phyloP scores from a whole-genome alignment of 352 stramenopile species.

The Globisporangium apiculatum region DNA sequence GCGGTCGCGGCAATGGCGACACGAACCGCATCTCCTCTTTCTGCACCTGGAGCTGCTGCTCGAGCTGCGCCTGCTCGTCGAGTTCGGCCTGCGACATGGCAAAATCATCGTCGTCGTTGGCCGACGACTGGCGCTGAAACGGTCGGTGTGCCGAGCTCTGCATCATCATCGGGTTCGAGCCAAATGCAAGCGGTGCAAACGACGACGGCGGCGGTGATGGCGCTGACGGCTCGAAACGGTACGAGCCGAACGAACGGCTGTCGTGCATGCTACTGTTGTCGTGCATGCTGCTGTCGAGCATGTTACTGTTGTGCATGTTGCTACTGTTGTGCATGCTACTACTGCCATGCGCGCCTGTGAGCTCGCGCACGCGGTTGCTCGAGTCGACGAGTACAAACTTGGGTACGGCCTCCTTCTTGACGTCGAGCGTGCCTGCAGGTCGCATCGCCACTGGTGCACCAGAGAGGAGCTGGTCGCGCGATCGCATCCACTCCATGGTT shows the following conservation, averaged over 20 bases:
- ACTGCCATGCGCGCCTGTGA: conserved; percentile 31
- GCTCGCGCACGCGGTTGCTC: conserved; percentile 65
- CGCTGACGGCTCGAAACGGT: background rate
- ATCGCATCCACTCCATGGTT: conserved; percentile 54
- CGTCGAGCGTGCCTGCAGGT: conserved; percentile 5
- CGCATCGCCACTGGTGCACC: conserved; percentile 15
- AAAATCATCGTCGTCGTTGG: conserved; percentile 20
- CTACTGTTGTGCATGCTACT: background rate
- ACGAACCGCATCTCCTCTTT: conserved; percentile 79
- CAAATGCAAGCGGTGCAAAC: conserved; percentile 7
- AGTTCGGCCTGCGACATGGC: conserved; percentile 40
- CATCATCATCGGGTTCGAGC: conserved; percentile 17
- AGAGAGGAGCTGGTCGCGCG: conserved; percentile 30
- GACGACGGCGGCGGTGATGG: background rate
- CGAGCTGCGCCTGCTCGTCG: conserved; percentile 58
- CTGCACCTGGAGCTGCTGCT: conserved; percentile 68
- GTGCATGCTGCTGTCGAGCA: no score
- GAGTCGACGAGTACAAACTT: conserved; percentile 68
- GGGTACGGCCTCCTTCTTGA: conserved; percentile 22
- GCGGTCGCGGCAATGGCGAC: conserved; percentile 35
- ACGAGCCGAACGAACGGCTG: no score
- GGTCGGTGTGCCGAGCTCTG: conserved; percentile 9
- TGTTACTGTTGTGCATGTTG: no score
- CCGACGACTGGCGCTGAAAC: background rate
- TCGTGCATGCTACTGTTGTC: no score